phyloP scores from a whole-genome alignment of 2,329 filamentous ascomycete genomes.

The Pyrenophora teres region DNA sequence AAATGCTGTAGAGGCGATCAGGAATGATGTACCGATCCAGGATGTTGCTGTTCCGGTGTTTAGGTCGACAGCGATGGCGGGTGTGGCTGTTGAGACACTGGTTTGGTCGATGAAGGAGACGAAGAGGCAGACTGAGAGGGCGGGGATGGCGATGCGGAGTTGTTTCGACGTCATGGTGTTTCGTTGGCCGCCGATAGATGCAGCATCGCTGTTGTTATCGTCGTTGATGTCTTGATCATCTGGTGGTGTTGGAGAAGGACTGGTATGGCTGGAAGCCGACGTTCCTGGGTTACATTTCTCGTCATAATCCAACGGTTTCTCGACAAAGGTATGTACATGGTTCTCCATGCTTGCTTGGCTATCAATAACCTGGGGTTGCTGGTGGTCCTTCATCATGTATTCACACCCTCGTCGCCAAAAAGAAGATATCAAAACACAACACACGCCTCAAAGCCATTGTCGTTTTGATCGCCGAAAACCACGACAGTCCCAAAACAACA shows the following conservation, averaged over 20 bases:
- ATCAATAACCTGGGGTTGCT: background rate
- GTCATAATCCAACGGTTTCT: background rate
- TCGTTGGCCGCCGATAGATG: constrained; percentile 50
- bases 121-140: constrained; percentile 59
- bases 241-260: background rate
- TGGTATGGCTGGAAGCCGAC: background rate
- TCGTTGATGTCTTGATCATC: background rate
- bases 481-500: too few relatives aligned
- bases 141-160: constrained; percentile 58
- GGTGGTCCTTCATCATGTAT: background rate
- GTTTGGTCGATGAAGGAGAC: constrained; percentile 64
- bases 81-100: constrained; percentile 53
- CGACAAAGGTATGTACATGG: background rate
- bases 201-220: constrained; percentile 16
- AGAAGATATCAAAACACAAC: too few relatives aligned
- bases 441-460: too few relatives aligned
- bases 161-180: constrained; percentile 60
- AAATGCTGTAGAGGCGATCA: constrained; percentile 65
- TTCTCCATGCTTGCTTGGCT: background rate
- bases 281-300: background rate
- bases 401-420: too few relatives aligned
- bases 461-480: too few relatives aligned
- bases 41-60: constrained; percentile 56
- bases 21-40: constrained; percentile 59
- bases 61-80: constrained; percentile 43